phyloP scores from a whole-genome alignment of 768 basidiomycete species.

The Boletus insuetus region DNA sequence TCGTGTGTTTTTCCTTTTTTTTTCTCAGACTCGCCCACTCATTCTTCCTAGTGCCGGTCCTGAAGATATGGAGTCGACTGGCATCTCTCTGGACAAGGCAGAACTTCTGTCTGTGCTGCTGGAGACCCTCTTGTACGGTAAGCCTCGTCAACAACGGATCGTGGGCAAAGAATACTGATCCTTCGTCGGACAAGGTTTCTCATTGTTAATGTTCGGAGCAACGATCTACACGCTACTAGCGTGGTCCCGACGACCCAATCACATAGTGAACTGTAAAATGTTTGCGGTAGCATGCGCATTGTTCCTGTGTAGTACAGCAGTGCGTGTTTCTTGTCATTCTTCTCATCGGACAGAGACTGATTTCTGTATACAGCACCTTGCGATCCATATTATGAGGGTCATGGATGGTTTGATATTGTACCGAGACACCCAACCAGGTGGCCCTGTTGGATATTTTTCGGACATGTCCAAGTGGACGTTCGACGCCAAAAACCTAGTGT shows the following conservation, averaged over 20 bases:
- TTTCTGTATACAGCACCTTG: neutral
- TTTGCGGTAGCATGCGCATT: neutral
- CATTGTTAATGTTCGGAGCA: neutral
- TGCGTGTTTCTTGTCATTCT: neutral
- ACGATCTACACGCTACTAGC: neutral
- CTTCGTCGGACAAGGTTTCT: neutral
- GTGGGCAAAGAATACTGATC: neutral
- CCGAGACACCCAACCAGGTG: neutral
- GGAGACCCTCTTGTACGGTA: neutral
- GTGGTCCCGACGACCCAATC: neutral
- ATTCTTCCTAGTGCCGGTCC: too few species aligned
- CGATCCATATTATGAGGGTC: neutral
- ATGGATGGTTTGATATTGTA: neutral
- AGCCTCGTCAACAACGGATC: neutral
- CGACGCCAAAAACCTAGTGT: slow-evolving; percentile 22
- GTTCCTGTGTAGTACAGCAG: neutral
- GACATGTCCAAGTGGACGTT: slow-evolving; percentile 17
- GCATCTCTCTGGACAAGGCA: neutral
- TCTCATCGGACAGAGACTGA: neutral
- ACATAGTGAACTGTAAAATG: neutral
- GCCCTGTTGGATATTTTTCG: neutral
- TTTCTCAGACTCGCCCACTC: too few species aligned
- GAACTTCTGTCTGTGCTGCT: neutral
- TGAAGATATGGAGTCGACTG: neutral
- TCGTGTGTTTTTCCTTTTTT: too few species aligned